Evolutionary conservation across 208 protist species (phyloP).

Genomic region (Leishmania aethiopica): DNA sequence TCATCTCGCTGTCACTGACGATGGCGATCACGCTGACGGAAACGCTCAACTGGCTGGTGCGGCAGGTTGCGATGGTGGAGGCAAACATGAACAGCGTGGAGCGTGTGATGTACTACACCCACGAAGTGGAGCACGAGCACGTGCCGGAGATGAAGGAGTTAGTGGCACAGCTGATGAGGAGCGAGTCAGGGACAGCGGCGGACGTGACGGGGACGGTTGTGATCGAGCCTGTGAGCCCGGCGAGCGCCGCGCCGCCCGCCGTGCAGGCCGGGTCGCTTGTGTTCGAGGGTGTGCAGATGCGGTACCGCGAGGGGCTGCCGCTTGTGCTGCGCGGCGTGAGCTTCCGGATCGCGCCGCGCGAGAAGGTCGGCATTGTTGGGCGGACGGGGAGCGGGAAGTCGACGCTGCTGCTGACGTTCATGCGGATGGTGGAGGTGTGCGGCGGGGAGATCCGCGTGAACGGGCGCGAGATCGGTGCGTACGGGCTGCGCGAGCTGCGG

Average conservation of each 20-base stretch:
- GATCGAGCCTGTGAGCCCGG: not conserved
- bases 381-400: conserved; percentile 89
- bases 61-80: conserved; percentile 57
- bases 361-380: conserved; percentile 89
- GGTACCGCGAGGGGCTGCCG: conserved; percentile 67
- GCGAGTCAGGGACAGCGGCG: conserved; percentile 46
- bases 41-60: conserved; percentile 62
- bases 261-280: conserved; percentile 20
- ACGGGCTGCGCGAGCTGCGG: conserved; percentile 54
- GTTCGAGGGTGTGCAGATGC: conserved; percentile 51
- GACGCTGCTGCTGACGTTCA: conserved; percentile 74
- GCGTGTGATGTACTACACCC: conserved; percentile 77
- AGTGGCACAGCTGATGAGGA: conserved; percentile 42
- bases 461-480: conserved; percentile 38
- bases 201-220: not conserved
- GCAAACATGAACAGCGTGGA: conserved; percentile 89
- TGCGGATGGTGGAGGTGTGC: conserved; percentile 71
- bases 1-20: conserved; percentile 72
- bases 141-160: conserved; percentile 28
- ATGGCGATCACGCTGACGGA: conserved; percentile 64
- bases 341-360: conserved; percentile 38
- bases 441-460: conserved; percentile 55
- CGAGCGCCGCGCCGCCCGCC: conserved; percentile 9
- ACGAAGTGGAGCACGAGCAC: conserved; percentile 67
- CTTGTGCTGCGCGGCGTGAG: conserved; percentile 55